A percentile compares a stretch with the other conserved stretches of the same genome.
These are phyloP conservation scores for Pseudoscleropodium purum DNA, from an alignment of 225 moss, liverwort and hornwort genomes.

Conservation along the genomic window DNA sequence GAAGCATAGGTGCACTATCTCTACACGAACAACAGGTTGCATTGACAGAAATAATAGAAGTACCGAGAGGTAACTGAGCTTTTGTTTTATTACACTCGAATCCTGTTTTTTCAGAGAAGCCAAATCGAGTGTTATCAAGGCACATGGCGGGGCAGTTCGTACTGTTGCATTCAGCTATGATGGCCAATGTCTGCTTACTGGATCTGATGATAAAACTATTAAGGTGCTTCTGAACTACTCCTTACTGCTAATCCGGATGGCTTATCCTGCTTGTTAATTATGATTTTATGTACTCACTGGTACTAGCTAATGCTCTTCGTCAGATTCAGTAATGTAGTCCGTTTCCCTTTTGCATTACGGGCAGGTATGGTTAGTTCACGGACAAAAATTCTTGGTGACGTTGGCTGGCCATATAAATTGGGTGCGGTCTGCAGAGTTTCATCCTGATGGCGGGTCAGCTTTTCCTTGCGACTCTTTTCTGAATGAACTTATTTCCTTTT, in stretches of 20 bases:
- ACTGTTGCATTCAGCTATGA: conserved; percentile 66
- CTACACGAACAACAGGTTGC: not conserved
- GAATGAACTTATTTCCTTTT: not conserved
- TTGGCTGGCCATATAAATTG: conserved; percentile 85
- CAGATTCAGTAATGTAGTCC: not conserved
- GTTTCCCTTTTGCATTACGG: not conserved
- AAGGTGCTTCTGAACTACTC: conserved; percentile 39
- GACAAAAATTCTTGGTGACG: conserved; percentile 67
- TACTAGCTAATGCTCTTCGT: not conserved
- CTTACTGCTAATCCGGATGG: not conserved
- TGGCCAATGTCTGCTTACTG: conserved; percentile 63
- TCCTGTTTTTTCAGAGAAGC: conserved; percentile 51
- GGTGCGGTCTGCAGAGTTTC: conserved; percentile 87
- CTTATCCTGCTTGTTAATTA: not conserved
- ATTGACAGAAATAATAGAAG: not conserved
- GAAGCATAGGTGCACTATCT: not conserved
- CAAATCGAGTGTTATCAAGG: conserved; percentile 71
- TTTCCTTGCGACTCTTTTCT: not conserved
- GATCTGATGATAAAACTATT: conserved; percentile 84
- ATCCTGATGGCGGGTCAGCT: conserved; percentile 50
- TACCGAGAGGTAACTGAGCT: not conserved
- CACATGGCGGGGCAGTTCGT: conserved; percentile 84
- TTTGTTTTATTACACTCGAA: not conserved
- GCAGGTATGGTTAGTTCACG: conserved; percentile 79
- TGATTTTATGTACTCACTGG: not conserved